Evolutionary conservation across 805 yeast species (phyloP).

Genomic region (Barnettozyma sucrosica): DNA sequence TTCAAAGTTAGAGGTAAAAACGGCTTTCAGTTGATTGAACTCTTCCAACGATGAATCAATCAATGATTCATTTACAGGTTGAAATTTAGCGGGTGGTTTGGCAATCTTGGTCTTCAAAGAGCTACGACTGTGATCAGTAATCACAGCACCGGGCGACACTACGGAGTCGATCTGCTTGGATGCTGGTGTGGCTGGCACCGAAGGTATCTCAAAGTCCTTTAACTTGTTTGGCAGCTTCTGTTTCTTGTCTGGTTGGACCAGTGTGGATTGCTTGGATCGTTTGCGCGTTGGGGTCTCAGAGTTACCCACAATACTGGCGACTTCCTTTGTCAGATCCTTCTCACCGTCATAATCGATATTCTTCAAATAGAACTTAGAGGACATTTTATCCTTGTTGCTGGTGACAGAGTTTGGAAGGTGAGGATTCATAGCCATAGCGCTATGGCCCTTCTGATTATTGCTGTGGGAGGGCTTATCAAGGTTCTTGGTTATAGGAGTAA

Average conservation of each 20-base stretch:
- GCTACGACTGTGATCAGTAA: not conserved
- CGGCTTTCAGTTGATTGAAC: constrained; percentile 1
- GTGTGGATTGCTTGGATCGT: constrained; percentile 7
- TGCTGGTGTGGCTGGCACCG: not conserved
- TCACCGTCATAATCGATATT: constrained; percentile 8
- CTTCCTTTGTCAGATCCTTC: constrained; percentile 14
- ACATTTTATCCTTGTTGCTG: constrained; percentile 10
- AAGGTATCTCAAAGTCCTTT: not conserved
- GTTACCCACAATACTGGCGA: constrained; percentile 2
- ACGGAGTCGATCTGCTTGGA: not conserved
- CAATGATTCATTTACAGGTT: constrained; percentile 5
- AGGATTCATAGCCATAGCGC: not conserved
- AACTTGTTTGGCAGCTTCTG: constrained; percentile 1
- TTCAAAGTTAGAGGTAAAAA: constrained; percentile 5
- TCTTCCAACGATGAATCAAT: constrained; percentile 7
- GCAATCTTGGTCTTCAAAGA: not conserved
- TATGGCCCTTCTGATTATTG: not conserved
- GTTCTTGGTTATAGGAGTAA: constrained; percentile 16
- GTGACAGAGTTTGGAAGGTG: not conserved
- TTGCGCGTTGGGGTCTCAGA: constrained; percentile 12
- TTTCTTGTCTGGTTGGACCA: not conserved
- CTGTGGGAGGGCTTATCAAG: constrained; percentile 8
- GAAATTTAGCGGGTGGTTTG: constrained; percentile 14
- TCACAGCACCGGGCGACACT: not conserved
- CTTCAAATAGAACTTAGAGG: constrained; percentile 20